A percentile compares a stretch with the other conserved stretches of the same genome.
phyloP scores from a whole-genome alignment of 805 yeast genomes.

The Myxozyma sirexii region DNA sequence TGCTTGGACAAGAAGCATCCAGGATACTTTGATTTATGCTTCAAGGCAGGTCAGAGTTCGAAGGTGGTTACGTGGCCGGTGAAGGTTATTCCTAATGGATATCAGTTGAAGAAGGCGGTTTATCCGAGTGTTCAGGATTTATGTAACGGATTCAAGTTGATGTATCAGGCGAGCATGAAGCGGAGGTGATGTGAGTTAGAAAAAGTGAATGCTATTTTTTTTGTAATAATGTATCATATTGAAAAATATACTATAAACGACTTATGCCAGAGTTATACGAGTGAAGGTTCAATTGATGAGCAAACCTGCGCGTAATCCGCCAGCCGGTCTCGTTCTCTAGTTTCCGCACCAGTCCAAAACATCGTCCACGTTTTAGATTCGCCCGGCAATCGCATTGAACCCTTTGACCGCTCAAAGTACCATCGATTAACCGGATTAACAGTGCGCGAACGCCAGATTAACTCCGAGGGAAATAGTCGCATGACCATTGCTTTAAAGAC shows the following conservation, averaged over 20 bases:
- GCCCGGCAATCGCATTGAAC: slow-evolving; percentile 15
- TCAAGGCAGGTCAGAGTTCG: slow-evolving; percentile 62
- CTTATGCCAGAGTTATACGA: too few species aligned
- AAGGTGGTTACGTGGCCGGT: slow-evolving; percentile 83
- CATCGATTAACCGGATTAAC: slow-evolving; percentile 93
- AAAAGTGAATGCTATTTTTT: too few species aligned
- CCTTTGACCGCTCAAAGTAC: slow-evolving; percentile 85
- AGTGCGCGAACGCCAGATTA: slow-evolving; percentile 87
- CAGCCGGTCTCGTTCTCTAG: slow-evolving; percentile 44
- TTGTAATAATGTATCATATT: not conserved
- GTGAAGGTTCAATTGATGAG: slow-evolving; percentile 60
- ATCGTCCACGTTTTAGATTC: slow-evolving; percentile 21
- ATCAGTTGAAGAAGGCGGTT: slow-evolving; percentile 68
- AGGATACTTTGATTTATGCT: slow-evolving; percentile 88
- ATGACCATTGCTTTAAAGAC: slow-evolving; percentile 77
- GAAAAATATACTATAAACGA: not conserved
- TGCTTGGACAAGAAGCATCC: slow-evolving; percentile 88
- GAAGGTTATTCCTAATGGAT: slow-evolving; percentile 82
- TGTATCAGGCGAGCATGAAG: slow-evolving; percentile 33
- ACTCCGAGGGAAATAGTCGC: slow-evolving; percentile 66
- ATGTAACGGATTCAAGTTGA: slow-evolving; percentile 92
- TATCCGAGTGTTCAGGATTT: slow-evolving; percentile 88
- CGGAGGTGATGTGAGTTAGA: not conserved
- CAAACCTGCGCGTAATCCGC: slow-evolving; percentile 58
- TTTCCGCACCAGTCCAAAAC: slow-evolving; percentile 24